Percentiles rank a stretch among this genome's conserved stretches.
phyloP scores from a whole-genome alignment of 306 rosid species.

The Vigna unguiculata region DNA sequence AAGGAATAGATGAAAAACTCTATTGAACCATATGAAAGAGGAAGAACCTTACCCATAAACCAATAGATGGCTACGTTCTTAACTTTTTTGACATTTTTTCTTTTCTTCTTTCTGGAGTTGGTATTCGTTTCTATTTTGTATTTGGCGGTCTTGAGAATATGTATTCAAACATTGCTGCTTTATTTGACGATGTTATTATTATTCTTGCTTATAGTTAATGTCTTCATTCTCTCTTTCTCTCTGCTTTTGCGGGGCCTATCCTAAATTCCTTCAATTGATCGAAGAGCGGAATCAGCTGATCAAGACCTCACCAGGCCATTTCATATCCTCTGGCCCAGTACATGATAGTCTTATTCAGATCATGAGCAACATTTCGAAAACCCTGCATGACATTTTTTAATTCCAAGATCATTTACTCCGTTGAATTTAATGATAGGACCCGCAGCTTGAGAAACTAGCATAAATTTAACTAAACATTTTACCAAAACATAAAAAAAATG shows the following conservation, averaged over 20 bases:
- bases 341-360: not conserved
- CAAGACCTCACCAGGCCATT: not conserved
- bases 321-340: not conserved
- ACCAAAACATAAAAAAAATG: not conserved
- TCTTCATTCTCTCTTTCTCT: not conserved
- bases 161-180: not conserved
- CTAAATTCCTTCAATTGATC: not conserved
- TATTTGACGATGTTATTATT: not conserved
- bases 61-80: not conserved
- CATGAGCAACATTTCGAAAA: not conserved
- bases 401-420: not conserved
- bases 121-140: not conserved
- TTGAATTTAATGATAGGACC: not conserved
- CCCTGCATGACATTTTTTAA: not conserved
- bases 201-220: not conserved
- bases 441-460: not conserved
- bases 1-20: not conserved
- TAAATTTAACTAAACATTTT: not conserved
- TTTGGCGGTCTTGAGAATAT: not conserved
- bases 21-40: not conserved
- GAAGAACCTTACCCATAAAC: constrained; percentile 1
- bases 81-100: not conserved
- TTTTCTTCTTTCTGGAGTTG: not conserved
- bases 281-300: not conserved
- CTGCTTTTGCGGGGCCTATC: not conserved